phyloP scores from a whole-genome alignment of 495 filamentous ascomycete species.

The Xylaria castorea region DNA sequence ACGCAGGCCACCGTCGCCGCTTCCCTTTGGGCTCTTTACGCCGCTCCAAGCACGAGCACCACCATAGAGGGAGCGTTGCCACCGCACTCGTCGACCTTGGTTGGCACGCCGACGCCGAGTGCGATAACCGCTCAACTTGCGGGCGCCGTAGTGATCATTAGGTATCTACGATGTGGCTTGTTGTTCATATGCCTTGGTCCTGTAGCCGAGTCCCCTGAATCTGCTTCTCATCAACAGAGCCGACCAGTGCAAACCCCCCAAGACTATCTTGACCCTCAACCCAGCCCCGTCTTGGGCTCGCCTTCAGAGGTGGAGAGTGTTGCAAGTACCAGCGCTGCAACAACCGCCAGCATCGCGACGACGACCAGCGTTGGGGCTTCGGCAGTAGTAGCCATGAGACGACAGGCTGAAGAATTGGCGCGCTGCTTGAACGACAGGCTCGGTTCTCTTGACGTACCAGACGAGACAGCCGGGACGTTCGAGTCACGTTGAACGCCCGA shows the following conservation, averaged over 20 bases:
- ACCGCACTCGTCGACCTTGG: not conserved
- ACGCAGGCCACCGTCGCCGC: slow-evolving; percentile 57
- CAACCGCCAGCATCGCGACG: slow-evolving; percentile 39
- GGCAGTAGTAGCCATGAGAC: slow-evolving; percentile 46
- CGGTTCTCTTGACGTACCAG: slow-evolving; percentile 48
- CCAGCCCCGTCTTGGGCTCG: slow-evolving; percentile 36
- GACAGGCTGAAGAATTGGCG: slow-evolving; percentile 57
- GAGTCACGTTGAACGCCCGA: slow-evolving; percentile 29
- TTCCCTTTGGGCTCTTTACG: slow-evolving; percentile 52
- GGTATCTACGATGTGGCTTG: slow-evolving; percentile 55
- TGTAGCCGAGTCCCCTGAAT: slow-evolving; percentile 22
- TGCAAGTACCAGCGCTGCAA: slow-evolving; percentile 39
- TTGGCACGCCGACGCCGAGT: slow-evolving; percentile 25
- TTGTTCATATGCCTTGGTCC: slow-evolving; percentile 62
- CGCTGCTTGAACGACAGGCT: slow-evolving; percentile 53
- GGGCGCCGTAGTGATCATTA: slow-evolving; percentile 55
- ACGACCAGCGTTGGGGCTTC: slow-evolving; percentile 37
- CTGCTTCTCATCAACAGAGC: slow-evolving; percentile 25
- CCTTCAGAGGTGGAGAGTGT: slow-evolving; percentile 47
- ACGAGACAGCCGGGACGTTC: slow-evolving; percentile 48
- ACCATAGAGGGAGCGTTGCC: slow-evolving; percentile 33
- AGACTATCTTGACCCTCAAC: slow-evolving; percentile 26
- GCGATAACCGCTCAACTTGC: slow-evolving; percentile 57
- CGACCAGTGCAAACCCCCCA: slow-evolving; percentile 31
- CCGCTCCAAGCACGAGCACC: slow-evolving; percentile 29